Conservation (phyloP, 192 early-diverging fungal genomes). For the Gonapodya sp. region DNA sequence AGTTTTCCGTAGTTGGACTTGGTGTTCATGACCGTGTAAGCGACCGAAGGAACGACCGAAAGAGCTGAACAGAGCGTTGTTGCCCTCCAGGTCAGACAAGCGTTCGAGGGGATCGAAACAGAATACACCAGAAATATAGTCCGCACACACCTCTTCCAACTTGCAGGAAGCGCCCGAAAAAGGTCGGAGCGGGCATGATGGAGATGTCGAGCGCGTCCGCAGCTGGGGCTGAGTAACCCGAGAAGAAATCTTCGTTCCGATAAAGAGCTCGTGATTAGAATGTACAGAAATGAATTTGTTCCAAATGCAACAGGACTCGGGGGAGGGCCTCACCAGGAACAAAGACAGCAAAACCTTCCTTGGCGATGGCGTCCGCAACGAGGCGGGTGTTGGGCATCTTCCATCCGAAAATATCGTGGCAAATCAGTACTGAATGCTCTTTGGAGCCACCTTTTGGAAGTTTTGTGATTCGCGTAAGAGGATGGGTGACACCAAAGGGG, state of each 20-base stretch:
- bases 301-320: not conserved
- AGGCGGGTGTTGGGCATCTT: constrained; percentile 21
- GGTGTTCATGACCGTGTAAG: constrained; percentile 1
- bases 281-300: not conserved
- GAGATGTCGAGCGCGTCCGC: not conserved
- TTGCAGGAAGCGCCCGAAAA: not conserved
- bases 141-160: not conserved
- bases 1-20: not conserved
- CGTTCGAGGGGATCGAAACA: not conserved
- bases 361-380: constrained; percentile 24
- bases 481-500: not conserved
- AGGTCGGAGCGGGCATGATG: not conserved
- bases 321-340: constrained; percentile 14
- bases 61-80: not conserved
- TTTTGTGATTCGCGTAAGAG: not conserved
- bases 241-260: not conserved
- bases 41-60: not conserved
- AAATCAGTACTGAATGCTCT: constrained; percentile 15
- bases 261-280: not conserved
- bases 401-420: constrained; percentile 26
- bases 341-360: constrained; percentile 11
- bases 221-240: not conserved
- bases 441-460: not conserved
- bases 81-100: not conserved
- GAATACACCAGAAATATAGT: not conserved